Conservation (phyloP, 495 filamentous ascomycete species). For the Penicillium malachiteum region DNA sequence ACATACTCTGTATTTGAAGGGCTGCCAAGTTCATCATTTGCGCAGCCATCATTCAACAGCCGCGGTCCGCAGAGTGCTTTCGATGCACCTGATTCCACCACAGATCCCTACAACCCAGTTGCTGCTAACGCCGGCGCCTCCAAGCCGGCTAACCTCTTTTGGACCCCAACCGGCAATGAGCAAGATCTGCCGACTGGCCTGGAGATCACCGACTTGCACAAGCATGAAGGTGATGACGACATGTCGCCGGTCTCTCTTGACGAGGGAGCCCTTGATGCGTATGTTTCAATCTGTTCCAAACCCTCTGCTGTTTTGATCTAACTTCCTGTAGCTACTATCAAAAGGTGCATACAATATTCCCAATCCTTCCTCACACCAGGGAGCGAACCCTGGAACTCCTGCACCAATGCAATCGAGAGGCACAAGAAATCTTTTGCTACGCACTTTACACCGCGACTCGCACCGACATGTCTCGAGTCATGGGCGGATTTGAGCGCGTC, state of each 20-base stretch:
- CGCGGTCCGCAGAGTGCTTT: slow-evolving; percentile 41
- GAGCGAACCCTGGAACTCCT: slow-evolving; percentile 60
- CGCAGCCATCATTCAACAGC: slow-evolving; percentile 45
- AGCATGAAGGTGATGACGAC: slow-evolving; percentile 39
- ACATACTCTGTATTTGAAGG: slow-evolving; percentile 59
- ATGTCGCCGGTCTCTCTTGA: slow-evolving; percentile 44
- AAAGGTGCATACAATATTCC: slow-evolving; percentile 70
- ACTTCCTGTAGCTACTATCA: slow-evolving; percentile 60
- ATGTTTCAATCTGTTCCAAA: slow-evolving; percentile 16
- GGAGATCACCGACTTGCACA: slow-evolving; percentile 38
- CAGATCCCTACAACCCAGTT: slow-evolving; percentile 41
- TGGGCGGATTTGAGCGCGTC: slow-evolving; percentile 34
- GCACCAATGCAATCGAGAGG: slow-evolving; percentile 54
- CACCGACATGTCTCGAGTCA: slow-evolving; percentile 38
- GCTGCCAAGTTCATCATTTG: slow-evolving; percentile 44
- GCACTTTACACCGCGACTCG: slow-evolving; percentile 57
- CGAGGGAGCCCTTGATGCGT: slow-evolving; percentile 45
- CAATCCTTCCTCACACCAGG: slow-evolving; percentile 68
- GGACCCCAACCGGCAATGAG: slow-evolving; percentile 37
- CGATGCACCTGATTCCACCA: slow-evolving; percentile 39
- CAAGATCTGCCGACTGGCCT: slow-evolving; percentile 36
- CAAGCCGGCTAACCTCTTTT: slow-evolving; percentile 41
- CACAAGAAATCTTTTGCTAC: slow-evolving; percentile 71
- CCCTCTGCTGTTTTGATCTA: slow-evolving; percentile 12
- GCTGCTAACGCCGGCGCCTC: slow-evolving; percentile 30